phyloP scores from a whole-genome alignment of 2,329 filamentous ascomycete genomes.

The Pseudophaeomoniella oleicola region DNA sequence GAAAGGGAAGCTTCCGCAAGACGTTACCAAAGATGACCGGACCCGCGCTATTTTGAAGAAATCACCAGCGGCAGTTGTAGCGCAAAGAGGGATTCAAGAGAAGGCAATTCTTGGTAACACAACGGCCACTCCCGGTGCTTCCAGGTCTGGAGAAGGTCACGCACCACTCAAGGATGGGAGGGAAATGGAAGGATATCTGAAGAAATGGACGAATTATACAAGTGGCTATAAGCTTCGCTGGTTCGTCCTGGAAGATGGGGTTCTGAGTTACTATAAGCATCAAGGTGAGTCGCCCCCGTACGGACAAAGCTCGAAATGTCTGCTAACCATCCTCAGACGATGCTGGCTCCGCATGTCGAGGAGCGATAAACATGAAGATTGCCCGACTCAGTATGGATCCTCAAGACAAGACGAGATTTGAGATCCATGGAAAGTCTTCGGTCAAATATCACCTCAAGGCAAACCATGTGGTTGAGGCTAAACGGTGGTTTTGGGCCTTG shows the following conservation, averaged over 20 bases:
- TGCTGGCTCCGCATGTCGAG: conserved; percentile 85
- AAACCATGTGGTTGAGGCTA: conserved; percentile 95
- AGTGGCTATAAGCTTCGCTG: conserved; percentile 92
- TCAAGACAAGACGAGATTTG: conserved; percentile 93
- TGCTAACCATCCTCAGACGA: conserved; percentile 48
- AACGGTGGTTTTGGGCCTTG: conserved; percentile 96
- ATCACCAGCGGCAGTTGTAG: conserved; percentile 84
- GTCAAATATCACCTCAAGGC: conserved; percentile 97
- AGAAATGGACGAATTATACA: conserved; percentile 99
- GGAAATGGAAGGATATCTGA: conserved; percentile 97
- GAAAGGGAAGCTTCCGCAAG: conserved; percentile 88
- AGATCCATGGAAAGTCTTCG: conserved; percentile 94
- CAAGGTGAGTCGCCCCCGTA: conserved; percentile 38
- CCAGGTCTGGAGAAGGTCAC: conserved; percentile 36
- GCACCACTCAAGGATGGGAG: conserved; percentile 70
- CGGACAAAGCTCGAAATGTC: neutral
- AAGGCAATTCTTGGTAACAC: conserved; percentile 81
- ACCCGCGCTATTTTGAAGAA: conserved; percentile 81
- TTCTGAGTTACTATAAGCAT: conserved; percentile 97
- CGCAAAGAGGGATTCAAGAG: conserved; percentile 90
- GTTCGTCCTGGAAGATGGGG: conserved; percentile 96
- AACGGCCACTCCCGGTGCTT: conserved; percentile 35
- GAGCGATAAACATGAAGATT: conserved; percentile 97
- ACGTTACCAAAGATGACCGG: conserved; percentile 87
- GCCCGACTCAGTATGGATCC: conserved; percentile 89